Base-by-base conservation (phyloP, 768 basidiomycete species). In the Psilocybe azurescens region DNA sequence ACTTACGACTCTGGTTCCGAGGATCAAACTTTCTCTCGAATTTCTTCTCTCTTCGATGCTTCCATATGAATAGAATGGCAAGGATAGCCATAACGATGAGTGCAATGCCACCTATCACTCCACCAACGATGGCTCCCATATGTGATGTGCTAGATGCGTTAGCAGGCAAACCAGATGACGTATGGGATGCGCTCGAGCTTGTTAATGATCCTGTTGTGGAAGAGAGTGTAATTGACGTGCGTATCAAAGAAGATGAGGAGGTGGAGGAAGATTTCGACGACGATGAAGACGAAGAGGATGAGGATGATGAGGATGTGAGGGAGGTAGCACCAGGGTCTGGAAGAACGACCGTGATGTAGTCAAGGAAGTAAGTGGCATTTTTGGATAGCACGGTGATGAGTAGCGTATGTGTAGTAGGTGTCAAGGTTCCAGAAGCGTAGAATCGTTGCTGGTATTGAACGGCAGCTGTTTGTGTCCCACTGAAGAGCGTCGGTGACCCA, bases 331-430 rank as follows among this genome's bases (percentile, higher is more conserved):
- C 14, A 30, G 33, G 28, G 16, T 51, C 36, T 9, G 28, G n/a
- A 20, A 28, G 38, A 24, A 47, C 30, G 47, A 62, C 46, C 30
- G 44, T 29, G 33, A 57, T 46, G 30, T 62, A 62, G n/a, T 62
- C 61, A 20, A 62, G 50, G 24, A 41, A 62, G 28, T 47, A 62
- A 6, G 50, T n/a, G 8, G 58, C n/a, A 36, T 57, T 57, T 5
- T 51, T 52, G 11, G 51, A 52, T 18, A 53, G 18, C n/a, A 39
- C 14, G 1, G 61, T 62, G 28, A 62, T 52, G 5, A 58, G 20
- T n/a, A 62, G 51, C 3, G 61, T 62, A 29, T 62, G 61, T 18
- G 50, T 16, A 36, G 48, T 49, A 18, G 61, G 48, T n/a, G 33
- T 29, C 5, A 62, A 39, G 10, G 56, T 10, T 11, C 29, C 20